Conservation (phyloP, 176 grass and related monocot species). For the Ensete glaucum region DNA sequence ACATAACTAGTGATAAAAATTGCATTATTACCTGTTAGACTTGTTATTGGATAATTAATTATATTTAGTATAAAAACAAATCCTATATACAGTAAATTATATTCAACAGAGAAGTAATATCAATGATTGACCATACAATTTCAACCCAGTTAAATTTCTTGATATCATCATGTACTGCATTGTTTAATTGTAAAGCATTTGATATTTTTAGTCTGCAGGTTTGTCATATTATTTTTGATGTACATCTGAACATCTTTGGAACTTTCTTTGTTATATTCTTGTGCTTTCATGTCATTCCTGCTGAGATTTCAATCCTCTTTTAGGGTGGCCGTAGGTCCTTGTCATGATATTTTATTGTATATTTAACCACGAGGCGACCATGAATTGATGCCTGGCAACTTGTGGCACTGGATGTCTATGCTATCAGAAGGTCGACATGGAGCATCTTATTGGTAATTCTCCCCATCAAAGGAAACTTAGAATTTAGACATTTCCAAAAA, state of each 20-base stretch:
- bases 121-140: neutral
- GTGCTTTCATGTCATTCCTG: neutral
- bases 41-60: neutral
- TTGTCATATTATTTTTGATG: neutral
- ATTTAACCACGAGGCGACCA: neutral
- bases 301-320: neutral
- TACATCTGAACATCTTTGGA: neutral
- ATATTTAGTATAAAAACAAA: neutral
- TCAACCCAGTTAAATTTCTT: neutral
- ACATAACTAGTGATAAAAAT: neutral
- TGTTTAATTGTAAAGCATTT: neutral
- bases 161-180: neutral
- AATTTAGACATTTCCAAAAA: neutral
- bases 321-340: neutral
- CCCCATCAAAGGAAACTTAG: neutral
- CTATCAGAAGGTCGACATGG: neutral
- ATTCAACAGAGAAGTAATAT: neutral
- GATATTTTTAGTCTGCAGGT: neutral
- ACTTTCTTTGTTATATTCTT: neutral
- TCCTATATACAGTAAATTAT: neutral
- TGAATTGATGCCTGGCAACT: neutral
- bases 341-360: neutral
- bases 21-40: neutral
- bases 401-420: neutral
- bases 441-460: neutral